Evolutionary conservation across 257 asterid genomes (phyloP), one percentile per base, ranked within the genome.

Genomic region (Verbena officinalis): DNA sequence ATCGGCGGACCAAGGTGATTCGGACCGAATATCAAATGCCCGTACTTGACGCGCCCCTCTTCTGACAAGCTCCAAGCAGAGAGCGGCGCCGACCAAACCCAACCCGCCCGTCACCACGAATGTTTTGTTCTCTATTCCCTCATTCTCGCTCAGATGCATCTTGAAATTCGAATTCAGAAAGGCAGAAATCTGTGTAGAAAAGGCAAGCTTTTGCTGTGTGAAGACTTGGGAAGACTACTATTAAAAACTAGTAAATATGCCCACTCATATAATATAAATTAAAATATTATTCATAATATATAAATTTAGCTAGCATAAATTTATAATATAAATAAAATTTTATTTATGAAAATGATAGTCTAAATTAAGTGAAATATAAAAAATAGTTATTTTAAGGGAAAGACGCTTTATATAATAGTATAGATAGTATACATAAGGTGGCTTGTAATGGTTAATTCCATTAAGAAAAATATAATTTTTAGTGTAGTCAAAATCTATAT

Each of bases 131-230:
- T 93, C 95, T 4, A 93, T 86, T 22, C 99, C 99, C 71, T 93
- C 99, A 67, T 86, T 88, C 83, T 93, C 99, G 78, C 96, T 93
- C 67, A 90, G 77, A 84, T 93, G 92, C 99, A 93, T 93, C 66
- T 71, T 62, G 17, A 34, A 48, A 62, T 65, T 57, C 62, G 48
- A 7, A 12, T 30, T 49, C 61, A 7, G 1, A 53, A n/a, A n/a
- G n/a, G n/a, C n/a, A n/a, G n/a, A n/a, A n/a, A n/a, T n/a, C 62
- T 40, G 6, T 48, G 50, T 2, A 10, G 0, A 57, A 39, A 63
- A 44, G 59, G 19, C 1, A 16, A 62, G 11, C 17, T 38, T 51
- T 54, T 46, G 17, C 30, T 0, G 12, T 30, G 24, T 2, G 13
- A 60, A 34, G 55, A 69, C 64, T 34, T 44, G 27, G 12, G 64